Evolutionary conservation across 2,329 filamentous ascomycete genomes (phyloP), one percentile per base, ranked within the genome.

Genomic region (Pseudocercospora pini-densiflorae): DNA sequence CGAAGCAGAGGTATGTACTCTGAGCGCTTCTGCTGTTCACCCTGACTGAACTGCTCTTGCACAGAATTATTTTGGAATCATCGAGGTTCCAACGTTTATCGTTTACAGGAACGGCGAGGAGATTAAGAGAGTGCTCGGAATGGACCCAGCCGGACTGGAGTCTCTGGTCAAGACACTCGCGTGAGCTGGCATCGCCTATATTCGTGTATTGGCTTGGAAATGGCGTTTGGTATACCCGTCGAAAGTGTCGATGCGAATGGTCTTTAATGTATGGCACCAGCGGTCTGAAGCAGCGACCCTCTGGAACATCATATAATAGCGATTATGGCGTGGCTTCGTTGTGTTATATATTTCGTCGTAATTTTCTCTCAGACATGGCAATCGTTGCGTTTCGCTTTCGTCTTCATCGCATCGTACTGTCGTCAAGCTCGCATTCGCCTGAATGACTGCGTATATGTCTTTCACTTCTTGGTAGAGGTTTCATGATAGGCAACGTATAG

Each of bases 71-170:
- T 53, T 64, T 21, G 29, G 36, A 57, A 54, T 70, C 36, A 43
- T 54, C 31, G 47, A 63, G 36, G 65, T 65, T 14, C 76, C 76
- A 9, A 73, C 72, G 53, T 70, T 75, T 8, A 63, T 77, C 19
- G 68, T 77, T 19, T 78, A 67, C 70, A 76, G 75, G 68, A 69
- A 75, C 45, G 76, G 76, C 59, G 65, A 74, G 65, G 71, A 76
- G 64, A 49, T 76, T 51, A 75, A 73, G 68, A 71, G 73, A 65
- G 71, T 73, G 23, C 70, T 73, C 23, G 73, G 74, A 43, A 68
- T 68, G 64, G 67, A 70, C 47, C 64, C 61, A 23, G 64, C 64
- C 23, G 69, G 67, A 61, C 69, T 74, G 67, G 62, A 71, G 62
- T 69, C 70, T 59, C 63, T 74, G 54, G 67, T 62, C 61, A 62